Evolutionary conservation across 345 rosid species (phyloP).

Genomic region (Aquilaria malaccensis): DNA sequence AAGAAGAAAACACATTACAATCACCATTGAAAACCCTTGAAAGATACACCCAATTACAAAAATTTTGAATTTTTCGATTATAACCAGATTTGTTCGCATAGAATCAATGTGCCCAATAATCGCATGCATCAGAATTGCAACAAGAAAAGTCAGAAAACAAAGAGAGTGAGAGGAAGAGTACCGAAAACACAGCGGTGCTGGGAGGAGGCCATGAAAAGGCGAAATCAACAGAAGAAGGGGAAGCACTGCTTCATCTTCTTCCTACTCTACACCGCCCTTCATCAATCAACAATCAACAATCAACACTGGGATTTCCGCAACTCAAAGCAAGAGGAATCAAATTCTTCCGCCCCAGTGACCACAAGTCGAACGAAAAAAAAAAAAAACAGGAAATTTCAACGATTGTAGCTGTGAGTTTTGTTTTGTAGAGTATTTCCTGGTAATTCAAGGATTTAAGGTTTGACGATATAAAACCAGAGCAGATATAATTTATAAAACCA

Average conservation of each 20-base stretch:
- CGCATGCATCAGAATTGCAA: constrained; percentile 5
- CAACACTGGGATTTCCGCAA: no score
- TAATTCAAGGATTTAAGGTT: no score
- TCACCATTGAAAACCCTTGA: not conserved
- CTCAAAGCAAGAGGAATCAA: no score
- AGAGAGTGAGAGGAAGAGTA: constrained; percentile 15
- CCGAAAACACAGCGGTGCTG: constrained; percentile 99
- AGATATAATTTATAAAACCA: no score
- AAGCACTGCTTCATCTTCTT: constrained; percentile 68
- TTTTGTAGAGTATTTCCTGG: no score
- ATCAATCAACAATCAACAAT: not conserved
- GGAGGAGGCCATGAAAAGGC: constrained; percentile 72
- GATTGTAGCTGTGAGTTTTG: no score
- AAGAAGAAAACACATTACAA: not conserved
- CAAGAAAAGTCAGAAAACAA: no score
- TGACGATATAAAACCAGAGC: no score
- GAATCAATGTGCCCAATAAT: not conserved
- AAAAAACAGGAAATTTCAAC: no score
- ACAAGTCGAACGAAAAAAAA: no score
- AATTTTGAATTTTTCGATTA: not conserved
- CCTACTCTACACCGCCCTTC: constrained; percentile 21
- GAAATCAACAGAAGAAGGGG: constrained; percentile 45
- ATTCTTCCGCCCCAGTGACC: no score
- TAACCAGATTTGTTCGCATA: no score
- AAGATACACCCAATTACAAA: not conserved